Percentiles rank a stretch among this genome's conserved stretches.
These are phyloP conservation scores for Rutstroemia sp. DNA, from an alignment of 2,329 filamentous ascomycete species.

Conservation along the genomic window DNA sequence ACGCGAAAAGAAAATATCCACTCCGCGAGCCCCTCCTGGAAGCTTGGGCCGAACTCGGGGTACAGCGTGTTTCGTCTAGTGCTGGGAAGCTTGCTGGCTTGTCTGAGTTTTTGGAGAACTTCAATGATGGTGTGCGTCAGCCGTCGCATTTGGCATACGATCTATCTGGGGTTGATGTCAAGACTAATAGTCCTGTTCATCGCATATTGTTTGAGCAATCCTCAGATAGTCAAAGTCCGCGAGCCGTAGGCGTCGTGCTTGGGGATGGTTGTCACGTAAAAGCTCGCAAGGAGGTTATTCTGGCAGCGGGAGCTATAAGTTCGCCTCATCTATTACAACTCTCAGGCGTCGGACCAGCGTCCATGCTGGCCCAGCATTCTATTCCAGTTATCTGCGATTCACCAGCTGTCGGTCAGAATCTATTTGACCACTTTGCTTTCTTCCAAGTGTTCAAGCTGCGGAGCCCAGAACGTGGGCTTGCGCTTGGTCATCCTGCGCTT, in stretches of 20 bases:
- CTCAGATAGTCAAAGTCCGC: neutral
- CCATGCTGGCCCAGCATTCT: neutral
- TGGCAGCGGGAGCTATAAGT: neutral
- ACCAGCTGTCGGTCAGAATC: neutral
- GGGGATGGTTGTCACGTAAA: conserved; percentile 1
- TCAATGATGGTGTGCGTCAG: conserved; percentile 25
- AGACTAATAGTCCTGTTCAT: conserved; percentile 22
- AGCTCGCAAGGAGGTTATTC: neutral
- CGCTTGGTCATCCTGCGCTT: neutral
- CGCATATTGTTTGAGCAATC: conserved; percentile 19
- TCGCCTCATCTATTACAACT: neutral
- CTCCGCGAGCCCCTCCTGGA: conserved; percentile 31
- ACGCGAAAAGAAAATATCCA: conserved; percentile 31
- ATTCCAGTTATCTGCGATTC: neutral
- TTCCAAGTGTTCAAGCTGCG: neutral
- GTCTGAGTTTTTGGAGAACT: conserved; percentile 28
- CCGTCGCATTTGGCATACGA: conserved; percentile 24
- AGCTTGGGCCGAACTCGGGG: conserved; percentile 33
- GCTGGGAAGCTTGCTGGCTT: conserved; percentile 27
- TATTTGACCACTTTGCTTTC: neutral
- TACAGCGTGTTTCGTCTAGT: conserved; percentile 24
- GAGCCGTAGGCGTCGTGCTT: conserved; percentile 11
- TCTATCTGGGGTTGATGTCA: conserved; percentile 20
- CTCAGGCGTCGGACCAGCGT: neutral
- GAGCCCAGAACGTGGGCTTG: neutral